Evolutionary conservation across 768 basidiomycete genomes (phyloP).

Genomic region (Fomitopsis pulvina): DNA sequence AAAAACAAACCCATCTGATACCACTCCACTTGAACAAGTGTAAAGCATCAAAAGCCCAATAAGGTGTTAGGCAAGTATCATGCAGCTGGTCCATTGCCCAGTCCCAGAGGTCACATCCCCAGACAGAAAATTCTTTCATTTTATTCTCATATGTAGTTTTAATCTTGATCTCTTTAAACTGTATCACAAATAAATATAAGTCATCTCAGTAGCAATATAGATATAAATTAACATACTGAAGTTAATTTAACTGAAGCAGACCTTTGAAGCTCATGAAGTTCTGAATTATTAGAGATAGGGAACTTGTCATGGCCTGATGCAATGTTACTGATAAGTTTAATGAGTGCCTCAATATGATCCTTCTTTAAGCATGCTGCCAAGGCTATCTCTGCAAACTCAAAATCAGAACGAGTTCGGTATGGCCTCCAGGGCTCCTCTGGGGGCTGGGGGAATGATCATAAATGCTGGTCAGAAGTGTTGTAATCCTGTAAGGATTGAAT

Average conservation of each 20-base stretch:
- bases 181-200: background rate
- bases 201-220: background rate
- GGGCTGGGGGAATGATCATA: background rate
- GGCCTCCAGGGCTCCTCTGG: background rate
- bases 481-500: background rate
- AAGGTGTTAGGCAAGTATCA: slow-evolving; percentile 3
- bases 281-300: background rate
- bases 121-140: slow-evolving; percentile 2
- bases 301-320: background rate
- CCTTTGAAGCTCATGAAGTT: slow-evolving; percentile 4
- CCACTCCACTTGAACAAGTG: slow-evolving; percentile 8
- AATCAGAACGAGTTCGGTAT: slow-evolving; percentile 2
- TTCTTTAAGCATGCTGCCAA: slow-evolving; percentile 1
- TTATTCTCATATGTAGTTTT: background rate
- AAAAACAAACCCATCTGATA: slow-evolving; percentile 2
- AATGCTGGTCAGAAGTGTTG: background rate
- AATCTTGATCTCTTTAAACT: slow-evolving; percentile 5
- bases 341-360: background rate
- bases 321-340: slow-evolving; percentile 1
- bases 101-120: slow-evolving; percentile 6
- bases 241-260: slow-evolving; percentile 2
- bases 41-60: slow-evolving; percentile 11
- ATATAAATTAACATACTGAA: slow-evolving; percentile 1
- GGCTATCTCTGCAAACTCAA: slow-evolving; percentile 10
- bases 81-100: slow-evolving; percentile 8